Evolutionary conservation across 2,329 filamentous ascomycete genomes (phyloP), one percentile per base, ranked within the genome.

Genomic region (Botrytis elliptica): DNA sequence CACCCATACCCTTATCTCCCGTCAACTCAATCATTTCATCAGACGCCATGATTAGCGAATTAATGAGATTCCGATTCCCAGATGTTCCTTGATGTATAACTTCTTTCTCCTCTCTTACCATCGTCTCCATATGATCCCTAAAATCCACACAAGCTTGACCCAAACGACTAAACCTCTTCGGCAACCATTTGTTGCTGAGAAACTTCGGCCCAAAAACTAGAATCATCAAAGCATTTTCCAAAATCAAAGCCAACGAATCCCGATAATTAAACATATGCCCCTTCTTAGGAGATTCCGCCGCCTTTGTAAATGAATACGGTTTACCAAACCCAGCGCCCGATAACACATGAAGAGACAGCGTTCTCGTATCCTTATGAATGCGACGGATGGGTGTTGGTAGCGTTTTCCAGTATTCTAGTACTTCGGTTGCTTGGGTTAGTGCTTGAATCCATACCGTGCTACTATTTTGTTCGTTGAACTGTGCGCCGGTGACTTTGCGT

Each of bases 391-490:
- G 38, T 25, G 9, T 10, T 9, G 52, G 38, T 22, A 44, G 9
- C 5, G 55, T 49, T 70, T 60, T 60, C 65, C 65, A 68, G 38
- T 25, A 59, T 36, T 36, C 18, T 22, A 62, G 22, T 14, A 70
- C 59, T 36, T 70, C 68, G 14, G 12, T 38, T 10, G 68, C 40
- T 46, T 70, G 68, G 6, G 4, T 60, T 2, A 46, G 6, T 8
- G 68, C 52, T 10, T 70, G n/a, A 0, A n/a, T 62, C 68, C 68
- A 70, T 33, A 70, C 40, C 0, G 33, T 40, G 14, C 40, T 10
- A 12, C 40, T 70, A 22, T 46, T 70, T 44, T 60, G 68, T 2
- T 70, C 68, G 38, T 70, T 62, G 25, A 70, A 60, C 4, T 40
- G 52, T 2, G 68, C 10, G 7, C 52, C 42, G 10, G 40, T 62